These are phyloP conservation scores for Xylaria acuta DNA, from an alignment of 495 filamentous ascomycete species.

Conservation along the genomic window DNA sequence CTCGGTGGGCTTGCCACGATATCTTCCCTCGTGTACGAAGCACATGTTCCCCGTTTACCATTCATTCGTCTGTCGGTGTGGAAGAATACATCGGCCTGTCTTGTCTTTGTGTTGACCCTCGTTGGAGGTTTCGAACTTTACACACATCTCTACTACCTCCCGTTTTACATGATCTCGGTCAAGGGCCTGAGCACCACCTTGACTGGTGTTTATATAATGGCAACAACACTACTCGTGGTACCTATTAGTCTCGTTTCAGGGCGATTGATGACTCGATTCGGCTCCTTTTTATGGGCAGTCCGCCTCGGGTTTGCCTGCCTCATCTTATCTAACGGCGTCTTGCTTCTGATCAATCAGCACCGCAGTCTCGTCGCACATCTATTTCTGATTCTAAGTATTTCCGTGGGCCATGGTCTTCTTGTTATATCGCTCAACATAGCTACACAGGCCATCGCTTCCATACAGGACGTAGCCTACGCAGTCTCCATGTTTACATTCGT, in stretches of 20 bases:
- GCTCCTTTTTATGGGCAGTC: conserved; percentile 53
- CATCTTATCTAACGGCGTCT: conserved; percentile 57
- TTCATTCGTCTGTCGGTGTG: conserved; percentile 54
- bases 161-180: conserved; percentile 70
- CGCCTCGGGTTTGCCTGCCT: conserved; percentile 60
- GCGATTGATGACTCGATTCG: conserved; percentile 12
- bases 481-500: conserved; percentile 64
- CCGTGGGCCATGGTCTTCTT: conserved; percentile 61
- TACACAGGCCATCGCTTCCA: conserved; percentile 56
- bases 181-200: conserved; percentile 62
- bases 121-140: conserved; percentile 34
- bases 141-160: conserved; percentile 63
- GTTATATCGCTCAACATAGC: conserved; percentile 55
- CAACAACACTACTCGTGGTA: conserved; percentile 54
- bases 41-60: conserved; percentile 48
- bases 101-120: conserved; percentile 34
- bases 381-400: conserved; percentile 57
- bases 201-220: conserved; percentile 61
- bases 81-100: conserved; percentile 42
- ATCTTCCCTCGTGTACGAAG: conserved; percentile 57
- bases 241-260: neutral
- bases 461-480: conserved; percentile 57
- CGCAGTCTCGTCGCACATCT: conserved; percentile 50
- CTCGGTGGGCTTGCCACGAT: conserved; percentile 56
- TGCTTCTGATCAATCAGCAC: conserved; percentile 56